Conservation (phyloP, 768 basidiomycete species). For the Glaciozyma antarctica region DNA sequence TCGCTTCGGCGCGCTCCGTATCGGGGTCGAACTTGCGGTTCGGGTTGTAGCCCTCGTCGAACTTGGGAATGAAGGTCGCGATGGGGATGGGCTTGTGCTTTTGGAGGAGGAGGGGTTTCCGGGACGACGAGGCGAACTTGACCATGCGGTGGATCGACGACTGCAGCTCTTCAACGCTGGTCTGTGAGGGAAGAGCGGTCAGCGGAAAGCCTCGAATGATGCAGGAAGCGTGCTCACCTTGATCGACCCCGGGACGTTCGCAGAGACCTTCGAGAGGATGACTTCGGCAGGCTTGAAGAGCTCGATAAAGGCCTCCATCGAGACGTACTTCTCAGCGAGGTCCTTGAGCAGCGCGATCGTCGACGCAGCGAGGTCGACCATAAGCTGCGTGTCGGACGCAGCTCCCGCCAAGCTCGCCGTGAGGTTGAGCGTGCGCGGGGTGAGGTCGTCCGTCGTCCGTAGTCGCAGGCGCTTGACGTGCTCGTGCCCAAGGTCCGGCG, state of each 20-base stretch:
- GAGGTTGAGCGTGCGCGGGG: conserved; percentile 47
- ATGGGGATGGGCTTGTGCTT: conserved; percentile 95
- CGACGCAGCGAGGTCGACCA: conserved; percentile 60
- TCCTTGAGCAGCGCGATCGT: conserved; percentile 61
- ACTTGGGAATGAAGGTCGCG: conserved; percentile 84
- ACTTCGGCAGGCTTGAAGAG: conserved; percentile 59
- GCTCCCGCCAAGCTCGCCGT: conserved; percentile 40
- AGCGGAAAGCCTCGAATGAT: neutral
- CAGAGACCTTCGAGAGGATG: conserved; percentile 51
- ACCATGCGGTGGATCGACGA: conserved; percentile 22
- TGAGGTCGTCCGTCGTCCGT: conserved; percentile 39
- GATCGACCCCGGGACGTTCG: conserved; percentile 47
- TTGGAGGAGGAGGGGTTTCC: conserved; percentile 73
- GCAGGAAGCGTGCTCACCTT: conserved; percentile 46
- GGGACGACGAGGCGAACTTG: conserved; percentile 38
- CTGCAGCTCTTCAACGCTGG: conserved; percentile 7
- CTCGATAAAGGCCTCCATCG: conserved; percentile 58
- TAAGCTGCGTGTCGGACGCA: conserved; percentile 47
- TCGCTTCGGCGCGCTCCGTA: conserved; percentile 72
- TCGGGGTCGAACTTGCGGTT: conserved; percentile 68
- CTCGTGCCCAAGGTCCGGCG: conserved; percentile 52
- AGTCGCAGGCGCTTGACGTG: conserved; percentile 25
- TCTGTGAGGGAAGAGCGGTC: neutral
- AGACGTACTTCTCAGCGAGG: conserved; percentile 37
- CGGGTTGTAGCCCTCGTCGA: conserved; percentile 51